Evolutionary conservation across 1,284 basidiomycete species (phyloP).

Genomic region (Papiliotrema terrestris): DNA sequence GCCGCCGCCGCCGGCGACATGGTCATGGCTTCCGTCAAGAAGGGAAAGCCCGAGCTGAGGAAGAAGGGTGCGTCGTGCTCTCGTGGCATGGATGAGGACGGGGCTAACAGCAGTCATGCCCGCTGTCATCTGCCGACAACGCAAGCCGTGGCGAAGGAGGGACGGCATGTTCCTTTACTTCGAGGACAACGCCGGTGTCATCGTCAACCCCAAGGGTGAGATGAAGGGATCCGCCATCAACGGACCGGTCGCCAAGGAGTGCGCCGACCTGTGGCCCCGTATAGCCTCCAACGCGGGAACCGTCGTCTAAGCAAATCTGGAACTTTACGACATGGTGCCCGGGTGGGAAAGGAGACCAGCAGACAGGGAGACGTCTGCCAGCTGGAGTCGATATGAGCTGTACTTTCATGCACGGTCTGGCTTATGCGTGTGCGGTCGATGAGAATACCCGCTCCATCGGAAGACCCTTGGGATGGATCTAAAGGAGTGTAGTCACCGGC

Average conservation of each 20-base stretch:
- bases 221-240: constrained; percentile 99
- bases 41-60: constrained; percentile 98
- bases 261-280: constrained; percentile 98
- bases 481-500: no score
- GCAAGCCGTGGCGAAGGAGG: constrained; percentile 96
- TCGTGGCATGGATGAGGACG: constrained; percentile 4
- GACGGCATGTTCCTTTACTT: constrained; percentile 99
- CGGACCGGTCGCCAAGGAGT: constrained; percentile 63
- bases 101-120: constrained; percentile 71
- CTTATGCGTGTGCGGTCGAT: background rate
- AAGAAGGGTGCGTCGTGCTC: constrained; percentile 84
- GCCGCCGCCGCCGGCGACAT: constrained; percentile 98
- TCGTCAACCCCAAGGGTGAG: constrained; percentile 98
- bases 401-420: constrained; percentile 3
- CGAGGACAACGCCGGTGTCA: constrained; percentile 92
- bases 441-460: no score
- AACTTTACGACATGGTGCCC: background rate
- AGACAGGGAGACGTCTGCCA: background rate
- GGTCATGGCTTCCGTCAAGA: constrained; percentile 99
- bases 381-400: background rate
- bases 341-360: background rate
- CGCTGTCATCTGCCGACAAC: constrained; percentile 93
- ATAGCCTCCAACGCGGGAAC: constrained; percentile 98
- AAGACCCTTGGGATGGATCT: no score
- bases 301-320: constrained; percentile 63